A percentile compares a stretch with the other conserved stretches of the same genome.
Evolutionary conservation across 257 asterid genomes (phyloP).

Genomic region (Coffea eugenioides): DNA sequence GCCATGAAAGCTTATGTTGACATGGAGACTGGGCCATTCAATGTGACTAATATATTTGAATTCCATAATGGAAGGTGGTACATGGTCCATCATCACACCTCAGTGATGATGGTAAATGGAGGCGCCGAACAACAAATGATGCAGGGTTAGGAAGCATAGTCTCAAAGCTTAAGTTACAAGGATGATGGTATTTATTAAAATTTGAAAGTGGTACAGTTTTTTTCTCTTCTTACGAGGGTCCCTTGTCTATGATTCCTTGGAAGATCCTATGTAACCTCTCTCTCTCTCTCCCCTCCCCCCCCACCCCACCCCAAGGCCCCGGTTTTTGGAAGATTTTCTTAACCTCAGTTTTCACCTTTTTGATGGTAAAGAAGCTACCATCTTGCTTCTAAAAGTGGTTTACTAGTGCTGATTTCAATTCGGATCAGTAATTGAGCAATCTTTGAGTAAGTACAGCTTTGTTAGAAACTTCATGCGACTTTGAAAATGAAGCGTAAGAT

Average conservation of each 20-base stretch:
- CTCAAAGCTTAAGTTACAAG: conserved; percentile 15
- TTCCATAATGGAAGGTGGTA: conserved; percentile 82
- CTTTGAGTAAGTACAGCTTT: not conserved
- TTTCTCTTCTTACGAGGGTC: conserved; percentile 11
- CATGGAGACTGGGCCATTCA: conserved; percentile 47
- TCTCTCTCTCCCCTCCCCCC: not conserved
- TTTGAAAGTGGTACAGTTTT: conserved; percentile 41
- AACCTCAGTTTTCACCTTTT: conserved; percentile 9
- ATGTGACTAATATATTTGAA: conserved; percentile 68
- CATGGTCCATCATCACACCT: conserved; percentile 95
- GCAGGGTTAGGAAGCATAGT: conserved; percentile 36
- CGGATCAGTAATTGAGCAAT: not conserved
- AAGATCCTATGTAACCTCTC: conserved; percentile 10
- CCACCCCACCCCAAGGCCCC: too few species aligned
- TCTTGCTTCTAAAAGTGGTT: not conserved
- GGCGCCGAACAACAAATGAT: conserved; percentile 50
- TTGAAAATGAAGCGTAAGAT: not conserved
- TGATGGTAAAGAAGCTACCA: not conserved
- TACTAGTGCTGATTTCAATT: not conserved
- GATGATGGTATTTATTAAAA: conserved; percentile 33
- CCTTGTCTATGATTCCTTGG: conserved; percentile 9
- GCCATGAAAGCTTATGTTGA: conserved; percentile 80
- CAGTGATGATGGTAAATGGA: conserved; percentile 52
- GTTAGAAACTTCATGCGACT: not conserved
- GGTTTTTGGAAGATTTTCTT: conserved; percentile 5